A percentile compares a stretch with the other conserved stretches of the same genome.
Evolutionary conservation across 768 basidiomycete species (phyloP).

Genomic region (Dioszegia crocea): DNA sequence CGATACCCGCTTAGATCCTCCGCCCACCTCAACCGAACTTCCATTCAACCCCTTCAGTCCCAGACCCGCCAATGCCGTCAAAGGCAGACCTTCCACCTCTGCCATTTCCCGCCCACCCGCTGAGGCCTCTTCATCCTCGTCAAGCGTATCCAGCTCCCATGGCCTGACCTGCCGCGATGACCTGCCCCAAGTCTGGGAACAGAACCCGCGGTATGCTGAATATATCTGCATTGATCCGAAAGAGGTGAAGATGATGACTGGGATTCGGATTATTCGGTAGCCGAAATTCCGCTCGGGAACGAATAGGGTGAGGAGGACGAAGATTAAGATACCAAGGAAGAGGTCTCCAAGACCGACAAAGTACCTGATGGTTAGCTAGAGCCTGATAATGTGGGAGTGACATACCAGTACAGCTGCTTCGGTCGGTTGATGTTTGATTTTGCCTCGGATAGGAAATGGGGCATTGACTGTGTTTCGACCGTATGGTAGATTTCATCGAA

Average conservation of each 20-base stretch:
- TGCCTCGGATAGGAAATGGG: conserved; percentile 34
- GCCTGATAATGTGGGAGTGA: neutral
- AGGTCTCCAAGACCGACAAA: conserved; percentile 34
- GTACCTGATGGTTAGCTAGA: conserved; percentile 27
- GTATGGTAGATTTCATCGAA: conserved; percentile 42
- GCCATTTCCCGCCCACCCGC: neutral
- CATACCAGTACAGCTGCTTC: conserved; percentile 44
- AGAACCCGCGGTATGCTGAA: conserved; percentile 43
- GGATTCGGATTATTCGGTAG: conserved; percentile 30
- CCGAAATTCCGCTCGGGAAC: conserved; percentile 23
- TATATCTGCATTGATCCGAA: conserved; percentile 40
- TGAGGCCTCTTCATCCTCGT: conserved; percentile 19
- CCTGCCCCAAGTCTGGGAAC: conserved; percentile 39
- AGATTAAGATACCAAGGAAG: conserved; percentile 24
- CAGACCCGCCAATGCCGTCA: neutral
- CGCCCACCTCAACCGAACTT: neutral
- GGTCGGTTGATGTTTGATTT: conserved; percentile 39
- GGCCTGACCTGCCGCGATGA: conserved; percentile 33
- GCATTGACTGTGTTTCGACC: conserved; percentile 38
- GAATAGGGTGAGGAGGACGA: conserved; percentile 30
- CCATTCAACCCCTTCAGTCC: neutral
- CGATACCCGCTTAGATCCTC: neutral
- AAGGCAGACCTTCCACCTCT: conserved; percentile 2
- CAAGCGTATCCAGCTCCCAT: conserved; percentile 39
- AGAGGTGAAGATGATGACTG: conserved; percentile 30